phyloP scores from a whole-genome alignment of 225 moss, liverwort and hornwort species.

The Bryum argenteum region DNA sequence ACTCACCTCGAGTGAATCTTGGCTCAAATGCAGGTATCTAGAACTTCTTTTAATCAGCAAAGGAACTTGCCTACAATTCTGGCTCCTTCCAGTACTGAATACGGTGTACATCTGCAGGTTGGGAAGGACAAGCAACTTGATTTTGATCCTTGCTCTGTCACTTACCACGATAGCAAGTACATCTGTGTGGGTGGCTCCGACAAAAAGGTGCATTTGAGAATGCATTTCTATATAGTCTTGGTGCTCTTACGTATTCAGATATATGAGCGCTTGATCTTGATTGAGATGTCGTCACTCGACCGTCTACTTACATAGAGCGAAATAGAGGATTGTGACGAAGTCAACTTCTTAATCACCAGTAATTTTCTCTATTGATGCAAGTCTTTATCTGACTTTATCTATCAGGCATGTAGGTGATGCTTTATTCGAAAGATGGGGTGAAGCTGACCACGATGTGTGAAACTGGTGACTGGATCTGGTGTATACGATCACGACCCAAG shows the following conservation, averaged over 20 bases:
- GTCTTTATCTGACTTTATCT: conserved; percentile 17
- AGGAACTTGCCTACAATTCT: not conserved
- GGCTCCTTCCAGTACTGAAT: not conserved
- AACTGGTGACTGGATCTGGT: conserved; percentile 92
- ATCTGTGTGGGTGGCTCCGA: conserved; percentile 88
- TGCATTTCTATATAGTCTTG: not conserved
- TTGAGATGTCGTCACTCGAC: conserved; percentile 5
- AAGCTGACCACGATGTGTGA: conserved; percentile 88
- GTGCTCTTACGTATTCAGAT: not conserved
- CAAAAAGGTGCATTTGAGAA: conserved; percentile 58
- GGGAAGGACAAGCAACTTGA: conserved; percentile 79
- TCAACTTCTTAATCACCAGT: not conserved
- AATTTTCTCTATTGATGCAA: not conserved
- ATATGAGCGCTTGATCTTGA: not conserved
- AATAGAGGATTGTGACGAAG: not conserved
- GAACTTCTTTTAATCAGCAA: not conserved
- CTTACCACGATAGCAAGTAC: conserved; percentile 88
- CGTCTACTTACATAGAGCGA: not conserved
- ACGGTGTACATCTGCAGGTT: conserved; percentile 51
- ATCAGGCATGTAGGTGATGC: conserved; percentile 70
- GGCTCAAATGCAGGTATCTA: not conserved
- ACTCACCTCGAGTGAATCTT: not conserved
- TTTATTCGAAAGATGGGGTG: conserved; percentile 86
- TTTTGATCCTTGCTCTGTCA: conserved; percentile 86
- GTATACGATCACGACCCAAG: conserved; percentile 79